phyloP scores from a whole-genome alignment of 306 rosid species.

The Vicia sativa region DNA sequence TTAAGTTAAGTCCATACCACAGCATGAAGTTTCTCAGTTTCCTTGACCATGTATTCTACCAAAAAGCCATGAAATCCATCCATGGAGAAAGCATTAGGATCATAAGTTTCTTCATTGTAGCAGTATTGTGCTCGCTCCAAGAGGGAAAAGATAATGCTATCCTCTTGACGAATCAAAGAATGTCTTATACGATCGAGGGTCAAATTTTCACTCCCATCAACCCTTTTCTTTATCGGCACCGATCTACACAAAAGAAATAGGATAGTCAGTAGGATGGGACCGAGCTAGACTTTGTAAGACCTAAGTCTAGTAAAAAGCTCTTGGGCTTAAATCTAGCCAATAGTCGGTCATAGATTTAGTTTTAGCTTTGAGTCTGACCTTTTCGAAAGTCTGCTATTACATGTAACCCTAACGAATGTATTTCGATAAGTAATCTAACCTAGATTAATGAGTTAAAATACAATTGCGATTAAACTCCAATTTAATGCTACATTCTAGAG shows the following conservation, averaged over 20 bases:
- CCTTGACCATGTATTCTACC: constrained; percentile 74
- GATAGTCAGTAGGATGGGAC: not conserved
- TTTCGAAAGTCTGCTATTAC: no score
- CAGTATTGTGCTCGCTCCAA: constrained; percentile 81
- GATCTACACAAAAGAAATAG: constrained; percentile 52
- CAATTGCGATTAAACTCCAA: no score
- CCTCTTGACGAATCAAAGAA: constrained; percentile 83
- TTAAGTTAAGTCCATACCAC: constrained; percentile 49
- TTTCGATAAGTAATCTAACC: no score
- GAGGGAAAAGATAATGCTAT: constrained; percentile 83
- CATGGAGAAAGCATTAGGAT: constrained; percentile 64
- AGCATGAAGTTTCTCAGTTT: constrained; percentile 93
- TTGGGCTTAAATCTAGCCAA: no score
- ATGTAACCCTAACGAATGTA: no score
- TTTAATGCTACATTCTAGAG: no score
- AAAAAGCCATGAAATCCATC: constrained; percentile 81
- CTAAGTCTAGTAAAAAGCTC: no score
- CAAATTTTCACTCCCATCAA: constrained; percentile 72
- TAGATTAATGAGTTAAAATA: no score
- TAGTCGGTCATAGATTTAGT: no score
- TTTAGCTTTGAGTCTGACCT: no score
- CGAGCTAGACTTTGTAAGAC: no score
- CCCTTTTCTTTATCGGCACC: constrained; percentile 59
- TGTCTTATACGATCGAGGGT: constrained; percentile 78
- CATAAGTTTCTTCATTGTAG: constrained; percentile 73